Base-by-base conservation (phyloP, 106 monocot genomes). In the Allium cepa region DNA sequence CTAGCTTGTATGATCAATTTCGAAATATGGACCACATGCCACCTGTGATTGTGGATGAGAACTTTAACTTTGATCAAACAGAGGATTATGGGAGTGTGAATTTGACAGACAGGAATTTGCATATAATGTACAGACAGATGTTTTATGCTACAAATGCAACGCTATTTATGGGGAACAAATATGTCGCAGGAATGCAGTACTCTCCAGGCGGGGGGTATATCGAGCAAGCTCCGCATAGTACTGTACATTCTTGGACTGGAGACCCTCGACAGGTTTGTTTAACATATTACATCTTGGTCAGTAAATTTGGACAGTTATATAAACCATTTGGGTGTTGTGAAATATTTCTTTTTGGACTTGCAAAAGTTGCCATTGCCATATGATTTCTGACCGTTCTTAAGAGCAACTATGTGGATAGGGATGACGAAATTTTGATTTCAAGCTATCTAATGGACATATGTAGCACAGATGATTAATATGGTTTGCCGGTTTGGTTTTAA, bases 191-290 rank as follows among this genome's bases (percentile, higher is more conserved):
- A 2, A 13, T 26, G 26, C 26, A 50, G 17, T 26, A 49, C 22
- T 51, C 50, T 18, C 66, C 52, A 1, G 64, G 66, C 10, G 10
- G 10, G 1, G 52, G 66, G 2, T 66, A 48, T 7, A 8, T 66
- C 0, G 50, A 66, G 65, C 16, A 9, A 10, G 7, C 8, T 3
- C 65, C 22, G 17, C 65, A 66, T n/a, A 50, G 11, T 10, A 17
- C 50, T 7, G 49, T 66, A 10, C 65, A 66, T 22, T 17, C 16
- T 17, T 66, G 65, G 65, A 66, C 65, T 9, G 47, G 65, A 1
- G 65, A 66, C 13, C 49, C 50, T 15, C 18, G 53, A 36, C 36
- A 36, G 36, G 36, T 36, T 36, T 36, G 36, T 36, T 36, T 36
- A 36, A 36, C 36, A 36, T 36, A 1, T 5, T 36, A 36, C 3